phyloP scores from a whole-genome alignment of 805 yeast species.

The Nakazawaea laoshanensis region DNA sequence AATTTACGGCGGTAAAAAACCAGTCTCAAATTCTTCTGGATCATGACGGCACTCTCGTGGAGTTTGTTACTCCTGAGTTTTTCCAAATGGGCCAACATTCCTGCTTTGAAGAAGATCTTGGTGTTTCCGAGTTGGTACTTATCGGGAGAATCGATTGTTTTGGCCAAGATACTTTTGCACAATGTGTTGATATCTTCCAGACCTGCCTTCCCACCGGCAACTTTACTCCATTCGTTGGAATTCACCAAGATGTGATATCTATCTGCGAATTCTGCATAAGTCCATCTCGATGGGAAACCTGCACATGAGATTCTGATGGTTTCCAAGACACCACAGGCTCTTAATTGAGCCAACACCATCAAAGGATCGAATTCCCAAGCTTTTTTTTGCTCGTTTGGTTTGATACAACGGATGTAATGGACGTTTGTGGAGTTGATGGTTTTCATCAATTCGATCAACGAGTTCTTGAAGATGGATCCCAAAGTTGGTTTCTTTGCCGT shows the following conservation, averaged over 20 bases:
- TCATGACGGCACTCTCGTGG: conserved; percentile 66
- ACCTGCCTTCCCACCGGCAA: conserved; percentile 43
- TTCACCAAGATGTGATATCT: conserved; percentile 79
- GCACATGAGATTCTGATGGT: conserved; percentile 96
- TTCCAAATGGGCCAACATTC: conserved; percentile 89
- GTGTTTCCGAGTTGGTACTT: conserved; percentile 89
- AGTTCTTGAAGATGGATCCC: conserved; percentile 89
- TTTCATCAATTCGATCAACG: conserved; percentile 85
- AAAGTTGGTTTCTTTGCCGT: conserved; percentile 71
- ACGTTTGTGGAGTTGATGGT: conserved; percentile 93
- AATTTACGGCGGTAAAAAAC: conserved; percentile 55
- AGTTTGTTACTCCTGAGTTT: conserved; percentile 76
- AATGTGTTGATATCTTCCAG: conserved; percentile 52
- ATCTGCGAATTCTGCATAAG: conserved; percentile 86
- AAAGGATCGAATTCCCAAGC: conserved; percentile 96
- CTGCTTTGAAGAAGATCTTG: conserved; percentile 92
- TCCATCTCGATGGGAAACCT: conserved; percentile 95
- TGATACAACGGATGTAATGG: conserved; percentile 94
- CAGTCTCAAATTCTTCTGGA: conserved; percentile 77
- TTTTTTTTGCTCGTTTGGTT: conserved; percentile 87
- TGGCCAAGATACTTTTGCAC: conserved; percentile 58
- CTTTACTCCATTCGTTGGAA: conserved; percentile 59
- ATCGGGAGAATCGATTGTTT: conserved; percentile 52
- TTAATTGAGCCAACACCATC: conserved; percentile 89
- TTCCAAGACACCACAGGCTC: conserved; percentile 98